phyloP scores from a whole-genome alignment of 1,284 basidiomycete genomes.

The Agroathelia rolfsii region DNA sequence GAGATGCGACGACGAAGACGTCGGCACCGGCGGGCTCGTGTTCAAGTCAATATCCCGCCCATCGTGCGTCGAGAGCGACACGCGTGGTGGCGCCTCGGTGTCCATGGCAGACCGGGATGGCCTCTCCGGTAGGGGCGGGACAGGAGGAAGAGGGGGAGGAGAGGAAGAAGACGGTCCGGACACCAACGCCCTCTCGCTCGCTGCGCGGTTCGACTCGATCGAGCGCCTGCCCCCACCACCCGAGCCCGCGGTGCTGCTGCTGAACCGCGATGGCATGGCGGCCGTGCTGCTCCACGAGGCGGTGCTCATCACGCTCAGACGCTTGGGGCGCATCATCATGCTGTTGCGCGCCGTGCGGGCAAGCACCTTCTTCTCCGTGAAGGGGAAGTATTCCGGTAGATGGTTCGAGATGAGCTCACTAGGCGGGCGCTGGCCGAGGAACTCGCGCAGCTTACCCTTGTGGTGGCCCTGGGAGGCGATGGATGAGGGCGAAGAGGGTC shows the following conservation, averaged over 20 bases:
- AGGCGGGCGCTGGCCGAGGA: constrained; percentile 96
- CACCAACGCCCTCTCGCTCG: constrained; percentile 22
- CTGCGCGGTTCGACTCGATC: too few relatives aligned
- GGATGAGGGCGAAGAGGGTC: constrained; percentile 46
- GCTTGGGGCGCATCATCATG: constrained; percentile 48
- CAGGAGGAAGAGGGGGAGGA: constrained; percentile 21
- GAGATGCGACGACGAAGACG: constrained; percentile 40
- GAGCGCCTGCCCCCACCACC: constrained; percentile 23
- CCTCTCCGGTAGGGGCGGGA: constrained; percentile 30
- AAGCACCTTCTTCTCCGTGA: constrained; percentile 82
- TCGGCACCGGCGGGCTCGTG: constrained; percentile 27
- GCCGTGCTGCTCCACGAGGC: constrained; percentile 39
- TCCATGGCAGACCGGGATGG: constrained; percentile 17
- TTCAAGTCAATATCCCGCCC: constrained; percentile 47
- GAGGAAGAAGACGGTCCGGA: constrained; percentile 42
- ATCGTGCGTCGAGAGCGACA: constrained; percentile 67
- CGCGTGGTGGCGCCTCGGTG: constrained; percentile 38
- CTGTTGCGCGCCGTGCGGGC: constrained; percentile 80
- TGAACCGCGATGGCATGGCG: constrained; percentile 51
- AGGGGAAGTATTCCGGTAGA: constrained; percentile 92
- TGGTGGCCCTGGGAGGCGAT: constrained; percentile 27
- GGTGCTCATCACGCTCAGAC: constrained; percentile 21
- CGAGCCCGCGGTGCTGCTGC: constrained; percentile 64
- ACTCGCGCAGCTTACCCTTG: constrained; percentile 79
- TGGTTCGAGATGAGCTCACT: constrained; percentile 97